Evolutionary conservation across 2,329 filamentous ascomycete genomes (phyloP), one percentile per base, ranked within the genome.

Genomic region (Sarocladium strictum): DNA sequence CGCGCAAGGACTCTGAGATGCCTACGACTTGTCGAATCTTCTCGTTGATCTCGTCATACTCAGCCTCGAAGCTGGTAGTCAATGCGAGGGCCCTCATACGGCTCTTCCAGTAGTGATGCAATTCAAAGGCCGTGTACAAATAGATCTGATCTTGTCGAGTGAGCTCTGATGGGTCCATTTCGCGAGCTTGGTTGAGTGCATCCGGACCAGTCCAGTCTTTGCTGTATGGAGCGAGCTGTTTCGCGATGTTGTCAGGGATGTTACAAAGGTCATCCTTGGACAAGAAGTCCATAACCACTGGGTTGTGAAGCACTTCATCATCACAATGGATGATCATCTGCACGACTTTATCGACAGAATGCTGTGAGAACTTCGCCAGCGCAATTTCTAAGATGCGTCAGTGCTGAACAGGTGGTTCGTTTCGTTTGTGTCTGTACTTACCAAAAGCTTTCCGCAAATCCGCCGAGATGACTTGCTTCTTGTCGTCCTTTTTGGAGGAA

Each of bases 81-180:
- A 97, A 75, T 2, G 86, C 80, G 61, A 99, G 79, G 35, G 94
- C 94, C 62, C 94, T 84, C 86, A 97, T 97, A 69, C 94, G 86
- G 58, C 90, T 90, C 78, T 96, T 97, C 94, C 94, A 99, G 74
- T 99, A 99, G 68, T 97, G 92, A 62, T 96, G 91, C 60, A 97
- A 76, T 69, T 99, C 94, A 64, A 88, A 97, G 1, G 93, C 90
- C 3, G 94, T 97, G 67, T 87, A 89, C 24, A 99, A 77, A 68
- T 92, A 99, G 55, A 99, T 89, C 71, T 97, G 93, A 73, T 99
- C 94, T 69, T 97, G 91, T 58, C 92, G 80, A 2, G 93, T 97
- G 53, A 99, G 83, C 66, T 99, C 94, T 5, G 69, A 72, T 1
- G 93, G 93, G 70, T 97, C 92, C 65, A 87, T 83, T 68, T 99